Base-by-base conservation (phyloP, 1,139 yeast species). In the Yamadazyma jaroonii region DNA sequence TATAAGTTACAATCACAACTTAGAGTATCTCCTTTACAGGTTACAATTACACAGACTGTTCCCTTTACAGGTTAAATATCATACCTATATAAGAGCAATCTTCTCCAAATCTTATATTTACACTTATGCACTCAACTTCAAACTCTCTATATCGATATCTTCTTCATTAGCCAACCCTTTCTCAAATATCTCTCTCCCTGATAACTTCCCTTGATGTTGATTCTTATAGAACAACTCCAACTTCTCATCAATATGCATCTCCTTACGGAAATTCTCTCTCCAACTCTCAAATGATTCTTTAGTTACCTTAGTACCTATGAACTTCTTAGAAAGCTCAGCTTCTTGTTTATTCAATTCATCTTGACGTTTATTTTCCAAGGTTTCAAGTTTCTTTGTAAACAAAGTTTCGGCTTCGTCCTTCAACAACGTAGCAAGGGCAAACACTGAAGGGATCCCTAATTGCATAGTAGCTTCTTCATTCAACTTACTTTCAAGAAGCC, bases 131-230 rank as follows among this genome's bases (percentile, higher is more conserved):
- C n/a, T n/a, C n/a, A n/a, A n/a, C 26, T 40, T 37, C 29, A 40
- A 29, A 3, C 4, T n/a, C 10, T 37, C 40, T 11, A 37, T 15
- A 17, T 32, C 39, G 3, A 54, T 47, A 3, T 49, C 55, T 17
- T 59, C 65, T 33, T 65, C 80, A 29, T 60, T 67, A 31, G 85
- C 94, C 52, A 89, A 74, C 35, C 97, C 97, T 55, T 75, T 76
- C 54, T 89, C 97, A 56, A 90, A 92, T 43, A 92, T 84, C 60
- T 89, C 92, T 50, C 79, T 74, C 13, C 98, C 98, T 0, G 95
- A 82, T 53, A 88, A 63, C 58, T 83, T 84, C 9, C 92, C 94
- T 37, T 70, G 72, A 53, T 84, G 92, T 56, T 82, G 78, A n/a
- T 57, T 59, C 25, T 64, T 60, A 45, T 74, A 75, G 50, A 86